Conservation (phyloP, 2,329 filamentous ascomycete species). For the Rhynchosporium secalis region DNA sequence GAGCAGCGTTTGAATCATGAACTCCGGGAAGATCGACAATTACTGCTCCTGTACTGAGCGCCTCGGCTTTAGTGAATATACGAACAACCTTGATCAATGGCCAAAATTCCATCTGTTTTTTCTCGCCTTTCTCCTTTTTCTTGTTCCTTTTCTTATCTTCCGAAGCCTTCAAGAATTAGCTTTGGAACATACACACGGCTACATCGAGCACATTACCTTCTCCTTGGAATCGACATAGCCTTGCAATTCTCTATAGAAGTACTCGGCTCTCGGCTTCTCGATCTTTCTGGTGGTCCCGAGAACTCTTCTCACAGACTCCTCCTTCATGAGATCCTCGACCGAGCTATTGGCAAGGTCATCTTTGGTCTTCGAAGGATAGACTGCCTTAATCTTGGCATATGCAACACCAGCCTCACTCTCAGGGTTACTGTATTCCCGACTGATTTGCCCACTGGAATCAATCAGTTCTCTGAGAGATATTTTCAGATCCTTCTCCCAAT, state of each 20-base stretch:
- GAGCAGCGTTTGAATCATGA: conserved; percentile 50
- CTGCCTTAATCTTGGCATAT: conserved; percentile 47
- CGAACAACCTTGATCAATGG: conserved; percentile 42
- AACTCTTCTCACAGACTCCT: conserved; percentile 14
- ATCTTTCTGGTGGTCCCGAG: conserved; percentile 26
- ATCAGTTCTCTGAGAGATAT: conserved; percentile 44
- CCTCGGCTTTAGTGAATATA: conserved; percentile 47
- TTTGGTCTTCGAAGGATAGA: conserved; percentile 43
- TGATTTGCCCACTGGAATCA: conserved; percentile 40
- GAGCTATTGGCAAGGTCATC: conserved; percentile 39
- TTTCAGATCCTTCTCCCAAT: conserved; percentile 46
- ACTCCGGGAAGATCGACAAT: conserved; percentile 56
- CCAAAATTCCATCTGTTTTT: conserved; percentile 42
- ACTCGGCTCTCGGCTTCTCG: conserved; percentile 19
- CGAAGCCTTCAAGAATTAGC: conserved; percentile 18
- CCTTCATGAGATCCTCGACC: conserved; percentile 10
- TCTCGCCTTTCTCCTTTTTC: conserved; percentile 9
- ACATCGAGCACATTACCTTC: conserved; percentile 20
- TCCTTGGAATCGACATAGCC: conserved; percentile 34
- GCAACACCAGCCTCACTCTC: conserved; percentile 37
- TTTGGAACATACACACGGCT: not conserved
- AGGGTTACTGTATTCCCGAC: conserved; percentile 38
- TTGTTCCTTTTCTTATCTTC: conserved; percentile 27
- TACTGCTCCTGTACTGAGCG: conserved; percentile 50
- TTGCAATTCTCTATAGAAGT: conserved; percentile 31